phyloP scores from a whole-genome alignment of 1,139 yeast genomes.

The Pichia sp. region DNA sequence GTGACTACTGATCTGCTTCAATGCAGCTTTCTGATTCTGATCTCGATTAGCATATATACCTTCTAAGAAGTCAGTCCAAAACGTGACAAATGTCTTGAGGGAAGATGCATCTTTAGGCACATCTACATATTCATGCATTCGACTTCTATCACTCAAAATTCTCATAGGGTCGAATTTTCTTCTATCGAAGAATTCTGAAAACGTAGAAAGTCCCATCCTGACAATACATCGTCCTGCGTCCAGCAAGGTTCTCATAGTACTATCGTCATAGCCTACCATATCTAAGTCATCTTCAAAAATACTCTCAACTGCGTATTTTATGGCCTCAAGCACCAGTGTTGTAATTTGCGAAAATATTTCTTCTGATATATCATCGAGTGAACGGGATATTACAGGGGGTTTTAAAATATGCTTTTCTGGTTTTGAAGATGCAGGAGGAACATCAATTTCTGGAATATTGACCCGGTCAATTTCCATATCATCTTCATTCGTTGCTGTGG shows the following conservation, averaged over 20 bases:
- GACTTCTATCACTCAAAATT: conserved; percentile 29
- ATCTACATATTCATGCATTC: conserved; percentile 27
- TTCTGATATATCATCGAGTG: conserved; percentile 8
- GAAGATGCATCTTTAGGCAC: conserved; percentile 35
- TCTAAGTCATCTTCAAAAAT: conserved; percentile 59
- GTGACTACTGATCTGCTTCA: conserved; percentile 10
- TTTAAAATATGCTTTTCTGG: not conserved
- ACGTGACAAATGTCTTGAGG: conserved; percentile 40
- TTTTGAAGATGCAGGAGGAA: no score
- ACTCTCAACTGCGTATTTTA: conserved; percentile 50
- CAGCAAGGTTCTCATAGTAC: conserved; percentile 35
- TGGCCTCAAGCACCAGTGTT: conserved; percentile 41
- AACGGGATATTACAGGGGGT: not conserved
- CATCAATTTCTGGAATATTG: not conserved
- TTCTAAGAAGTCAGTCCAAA: conserved; percentile 43
- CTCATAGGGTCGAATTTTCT: conserved; percentile 33
- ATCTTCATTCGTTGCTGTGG: not conserved
- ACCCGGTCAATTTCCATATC: not conserved
- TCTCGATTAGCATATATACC: conserved; percentile 19
- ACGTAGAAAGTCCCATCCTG: conserved; percentile 57
- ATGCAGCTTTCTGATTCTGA: conserved; percentile 11
- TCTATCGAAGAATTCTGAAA: conserved; percentile 42
- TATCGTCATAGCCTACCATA: conserved; percentile 45
- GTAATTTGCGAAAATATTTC: conserved; percentile 41
- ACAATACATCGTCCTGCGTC: conserved; percentile 44